Conservation (phyloP, 2,329 filamentous ascomycete species). For the Blumeria hordei region DNA sequence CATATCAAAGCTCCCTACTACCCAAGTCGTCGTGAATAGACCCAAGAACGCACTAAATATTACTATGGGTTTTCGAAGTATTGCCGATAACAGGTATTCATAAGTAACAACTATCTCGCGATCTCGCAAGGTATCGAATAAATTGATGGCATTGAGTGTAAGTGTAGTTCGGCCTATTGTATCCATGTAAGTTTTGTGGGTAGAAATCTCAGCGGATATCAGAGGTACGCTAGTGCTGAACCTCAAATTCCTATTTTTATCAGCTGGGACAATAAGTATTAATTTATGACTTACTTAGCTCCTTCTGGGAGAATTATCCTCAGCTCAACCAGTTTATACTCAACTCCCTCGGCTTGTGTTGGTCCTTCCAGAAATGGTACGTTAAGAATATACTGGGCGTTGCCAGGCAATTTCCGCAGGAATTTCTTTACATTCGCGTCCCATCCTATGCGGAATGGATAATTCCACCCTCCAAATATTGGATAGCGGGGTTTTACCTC, state of each 20-base stretch:
- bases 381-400: constrained; percentile 60
- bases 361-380: constrained; percentile 87
- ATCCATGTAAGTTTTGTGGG: constrained; percentile 83
- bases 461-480: constrained; percentile 95
- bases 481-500: constrained; percentile 88
- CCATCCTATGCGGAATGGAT: constrained; percentile 92
- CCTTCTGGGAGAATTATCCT: constrained; percentile 80
- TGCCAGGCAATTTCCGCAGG: constrained; percentile 35
- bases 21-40: constrained; percentile 54
- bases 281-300: constrained; percentile 38
- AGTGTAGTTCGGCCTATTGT: constrained; percentile 71
- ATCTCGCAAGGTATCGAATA: constrained; percentile 76
- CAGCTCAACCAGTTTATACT: constrained; percentile 60
- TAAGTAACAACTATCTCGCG: constrained; percentile 70
- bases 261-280: background rate
- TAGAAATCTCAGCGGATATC: constrained; percentile 28
- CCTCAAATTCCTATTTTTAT: constrained; percentile 42
- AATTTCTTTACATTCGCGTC: constrained; percentile 63
- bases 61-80: constrained; percentile 65
- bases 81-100: constrained; percentile 51
- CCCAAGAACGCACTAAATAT: constrained; percentile 49
- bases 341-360: constrained; percentile 60
- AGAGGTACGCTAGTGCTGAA: constrained; percentile 54
- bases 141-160: constrained; percentile 56
- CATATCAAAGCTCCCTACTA: constrained; percentile 28